These are phyloP conservation scores for Eustoma russellianum DNA, from an alignment of 257 asterid genomes.

Conservation along the genomic window DNA sequence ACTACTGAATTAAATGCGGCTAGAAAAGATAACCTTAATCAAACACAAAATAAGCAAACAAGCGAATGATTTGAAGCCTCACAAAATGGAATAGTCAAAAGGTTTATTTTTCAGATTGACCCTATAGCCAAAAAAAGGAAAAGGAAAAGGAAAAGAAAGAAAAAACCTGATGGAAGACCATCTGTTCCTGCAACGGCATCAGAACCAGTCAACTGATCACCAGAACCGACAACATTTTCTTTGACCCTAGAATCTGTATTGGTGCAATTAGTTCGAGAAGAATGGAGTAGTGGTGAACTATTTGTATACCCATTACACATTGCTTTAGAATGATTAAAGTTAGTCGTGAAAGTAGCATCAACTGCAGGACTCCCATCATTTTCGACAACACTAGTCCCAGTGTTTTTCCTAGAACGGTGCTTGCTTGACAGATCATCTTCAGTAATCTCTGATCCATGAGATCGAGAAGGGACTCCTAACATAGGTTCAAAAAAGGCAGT, in stretches of 20 bases:
- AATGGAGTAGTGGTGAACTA: constrained; percentile 35
- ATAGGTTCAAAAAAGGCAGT: constrained; percentile 78
- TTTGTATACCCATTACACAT: constrained; percentile 48
- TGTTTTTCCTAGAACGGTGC: constrained; percentile 22
- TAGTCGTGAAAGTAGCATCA: constrained; percentile 32
- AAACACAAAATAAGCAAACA: background rate
- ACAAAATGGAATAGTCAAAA: no score
- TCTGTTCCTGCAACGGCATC: constrained; percentile 25
- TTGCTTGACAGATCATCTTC: constrained; percentile 49
- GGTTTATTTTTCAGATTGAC: no score
- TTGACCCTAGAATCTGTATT: constrained; percentile 38
- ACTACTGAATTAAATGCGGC: background rate
- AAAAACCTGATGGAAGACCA: background rate
- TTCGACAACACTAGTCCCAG: constrained; percentile 31
- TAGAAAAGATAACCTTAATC: background rate
- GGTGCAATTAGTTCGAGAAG: constrained; percentile 32
- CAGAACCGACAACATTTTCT: constrained; percentile 39
- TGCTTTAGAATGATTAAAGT: constrained; percentile 41
- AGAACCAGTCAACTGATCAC: constrained; percentile 37
- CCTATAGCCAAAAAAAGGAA: no score
- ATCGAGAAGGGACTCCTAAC: constrained; percentile 58
- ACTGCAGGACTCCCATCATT: constrained; percentile 54
- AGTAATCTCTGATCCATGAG: constrained; percentile 32
- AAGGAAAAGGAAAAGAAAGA: no score
- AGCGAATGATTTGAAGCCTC: no score